Evolutionary conservation across 768 basidiomycete species (phyloP).

Genomic region (Hygrophorus pudorinus): DNA sequence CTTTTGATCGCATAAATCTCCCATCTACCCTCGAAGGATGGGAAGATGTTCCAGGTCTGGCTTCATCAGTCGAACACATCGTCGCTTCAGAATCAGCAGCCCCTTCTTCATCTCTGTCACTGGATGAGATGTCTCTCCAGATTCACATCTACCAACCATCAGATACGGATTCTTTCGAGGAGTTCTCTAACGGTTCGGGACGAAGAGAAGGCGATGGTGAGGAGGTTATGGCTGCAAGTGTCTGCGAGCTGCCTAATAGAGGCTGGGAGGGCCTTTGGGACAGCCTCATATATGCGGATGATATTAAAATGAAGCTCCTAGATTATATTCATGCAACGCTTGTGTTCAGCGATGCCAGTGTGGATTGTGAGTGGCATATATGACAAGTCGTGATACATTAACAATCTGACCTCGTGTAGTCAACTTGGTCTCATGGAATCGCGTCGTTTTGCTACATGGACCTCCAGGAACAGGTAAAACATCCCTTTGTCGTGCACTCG

Average conservation of each 20-base stretch:
- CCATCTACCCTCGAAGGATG: slow-evolving; percentile 71
- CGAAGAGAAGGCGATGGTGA: slow-evolving; percentile 46
- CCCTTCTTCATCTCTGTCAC: slow-evolving; percentile 38
- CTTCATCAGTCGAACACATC: slow-evolving; percentile 68
- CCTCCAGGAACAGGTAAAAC: slow-evolving; percentile 99
- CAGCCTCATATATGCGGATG: slow-evolving; percentile 72
- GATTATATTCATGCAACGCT: slow-evolving; percentile 95
- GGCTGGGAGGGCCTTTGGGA: slow-evolving; percentile 92
- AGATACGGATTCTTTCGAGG: slow-evolving; percentile 57
- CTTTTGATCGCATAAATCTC: slow-evolving; percentile 57
- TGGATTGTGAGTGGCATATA: slow-evolving; percentile 53
- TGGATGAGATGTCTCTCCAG: slow-evolving; percentile 55
- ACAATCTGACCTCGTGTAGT: slow-evolving; percentile 29
- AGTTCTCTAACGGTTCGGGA: slow-evolving; percentile 54
- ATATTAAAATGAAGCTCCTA: slow-evolving; percentile 80
- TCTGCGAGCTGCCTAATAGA: slow-evolving; percentile 78
- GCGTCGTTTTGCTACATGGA: slow-evolving; percentile 89
- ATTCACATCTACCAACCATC: slow-evolving; percentile 86
- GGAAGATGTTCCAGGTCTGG: slow-evolving; percentile 64
- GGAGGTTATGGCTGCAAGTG: slow-evolving; percentile 78
- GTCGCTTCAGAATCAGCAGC: slow-evolving; percentile 61
- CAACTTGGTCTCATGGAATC: slow-evolving; percentile 93
- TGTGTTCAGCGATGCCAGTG: slow-evolving; percentile 80
- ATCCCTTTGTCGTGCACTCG: slow-evolving; percentile 85
- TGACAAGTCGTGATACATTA: neutral